These are phyloP conservation scores for Lenzites betulinus DNA, from an alignment of 768 basidiomycete species.

Conservation along the genomic window DNA sequence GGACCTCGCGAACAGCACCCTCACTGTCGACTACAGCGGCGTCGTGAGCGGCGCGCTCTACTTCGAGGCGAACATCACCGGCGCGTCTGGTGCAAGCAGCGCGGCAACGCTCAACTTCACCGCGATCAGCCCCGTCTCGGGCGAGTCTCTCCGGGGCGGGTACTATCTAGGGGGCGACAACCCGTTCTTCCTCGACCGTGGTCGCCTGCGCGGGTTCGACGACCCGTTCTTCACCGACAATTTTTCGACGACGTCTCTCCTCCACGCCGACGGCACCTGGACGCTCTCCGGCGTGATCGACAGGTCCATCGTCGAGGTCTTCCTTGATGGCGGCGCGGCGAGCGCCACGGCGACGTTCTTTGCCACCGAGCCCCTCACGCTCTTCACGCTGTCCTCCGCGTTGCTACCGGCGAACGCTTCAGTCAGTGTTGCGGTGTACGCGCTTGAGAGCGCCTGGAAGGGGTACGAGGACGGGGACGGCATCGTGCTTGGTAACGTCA, in stretches of 20 bases:
- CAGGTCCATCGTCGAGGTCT: constrained; percentile 16
- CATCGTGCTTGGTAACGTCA: neutral
- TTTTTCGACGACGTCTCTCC: constrained; percentile 4
- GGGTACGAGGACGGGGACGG: neutral
- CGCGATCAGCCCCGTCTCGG: constrained; percentile 4
- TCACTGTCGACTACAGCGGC: constrained; percentile 4
- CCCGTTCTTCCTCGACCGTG: constrained; percentile 15
- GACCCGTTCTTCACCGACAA: constrained; percentile 13
- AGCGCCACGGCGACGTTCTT: constrained; percentile 17
- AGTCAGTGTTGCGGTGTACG: constrained; percentile 8
- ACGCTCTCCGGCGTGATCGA: constrained; percentile 15
- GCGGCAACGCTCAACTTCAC: constrained; percentile 14
- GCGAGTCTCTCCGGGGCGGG: constrained; percentile 12
- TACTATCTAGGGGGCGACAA: constrained; percentile 14
- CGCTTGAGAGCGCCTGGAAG: constrained; percentile 11
- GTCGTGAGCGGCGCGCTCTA: constrained; percentile 14
- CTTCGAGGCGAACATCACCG: constrained; percentile 11
- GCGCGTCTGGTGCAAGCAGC: neutral
- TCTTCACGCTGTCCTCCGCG: neutral
- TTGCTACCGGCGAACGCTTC: constrained; percentile 3
- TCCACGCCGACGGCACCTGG: constrained; percentile 15
- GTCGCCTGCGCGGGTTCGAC: constrained; percentile 5
- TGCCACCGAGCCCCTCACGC: constrained; percentile 14
- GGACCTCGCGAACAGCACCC: constrained; percentile 5
- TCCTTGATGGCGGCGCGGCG: constrained; percentile 8